phyloP scores from a whole-genome alignment of 257 asterid genomes.

The Voacanga thouarsii region DNA sequence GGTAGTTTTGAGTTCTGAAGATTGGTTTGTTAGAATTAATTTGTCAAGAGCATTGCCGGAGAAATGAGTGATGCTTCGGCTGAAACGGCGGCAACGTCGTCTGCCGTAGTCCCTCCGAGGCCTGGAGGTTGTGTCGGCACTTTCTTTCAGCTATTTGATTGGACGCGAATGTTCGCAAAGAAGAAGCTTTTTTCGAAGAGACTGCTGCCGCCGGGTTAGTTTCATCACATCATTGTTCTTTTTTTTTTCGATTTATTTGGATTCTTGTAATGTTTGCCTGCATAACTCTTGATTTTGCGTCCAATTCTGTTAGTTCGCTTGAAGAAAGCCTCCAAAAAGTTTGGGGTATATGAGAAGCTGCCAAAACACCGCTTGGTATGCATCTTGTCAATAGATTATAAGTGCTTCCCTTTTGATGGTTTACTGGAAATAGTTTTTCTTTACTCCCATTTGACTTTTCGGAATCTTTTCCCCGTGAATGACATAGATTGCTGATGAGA shows the following conservation, averaged over 20 bases:
- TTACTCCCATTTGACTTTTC: slow-evolving; percentile 1
- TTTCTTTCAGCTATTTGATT: slow-evolving; percentile 83
- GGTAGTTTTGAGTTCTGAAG: slow-evolving; percentile 11
- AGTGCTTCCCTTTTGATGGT: slow-evolving; percentile 2
- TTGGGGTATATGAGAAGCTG: slow-evolving; percentile 81
- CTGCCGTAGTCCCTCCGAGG: slow-evolving; percentile 62
- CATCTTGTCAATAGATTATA: not conserved
- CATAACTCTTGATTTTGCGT: slow-evolving; percentile 22
- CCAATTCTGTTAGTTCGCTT: slow-evolving; percentile 52
- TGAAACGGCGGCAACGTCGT: slow-evolving; percentile 41
- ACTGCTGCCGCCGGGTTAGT: slow-evolving; percentile 80
- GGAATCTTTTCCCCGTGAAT: slow-evolving; percentile 13
- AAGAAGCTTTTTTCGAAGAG: slow-evolving; percentile 79
- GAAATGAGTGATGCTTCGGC: slow-evolving; percentile 61
- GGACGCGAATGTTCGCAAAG: slow-evolving; percentile 86
- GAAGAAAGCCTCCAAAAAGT: slow-evolving; percentile 66
- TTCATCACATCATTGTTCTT: not conserved
- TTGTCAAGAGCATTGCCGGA: slow-evolving; percentile 16
- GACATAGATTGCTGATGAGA: slow-evolving; percentile 86
- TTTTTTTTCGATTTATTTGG: not conserved
- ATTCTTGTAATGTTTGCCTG: slow-evolving; percentile 17
- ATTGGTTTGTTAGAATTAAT: slow-evolving; percentile 7
- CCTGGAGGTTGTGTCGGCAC: slow-evolving; percentile 89
- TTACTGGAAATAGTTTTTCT: not conserved
- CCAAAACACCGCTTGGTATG: slow-evolving; percentile 85